Base-by-base conservation (phyloP, 2,329 filamentous ascomycete genomes). In the Alternaria infectoria region DNA sequence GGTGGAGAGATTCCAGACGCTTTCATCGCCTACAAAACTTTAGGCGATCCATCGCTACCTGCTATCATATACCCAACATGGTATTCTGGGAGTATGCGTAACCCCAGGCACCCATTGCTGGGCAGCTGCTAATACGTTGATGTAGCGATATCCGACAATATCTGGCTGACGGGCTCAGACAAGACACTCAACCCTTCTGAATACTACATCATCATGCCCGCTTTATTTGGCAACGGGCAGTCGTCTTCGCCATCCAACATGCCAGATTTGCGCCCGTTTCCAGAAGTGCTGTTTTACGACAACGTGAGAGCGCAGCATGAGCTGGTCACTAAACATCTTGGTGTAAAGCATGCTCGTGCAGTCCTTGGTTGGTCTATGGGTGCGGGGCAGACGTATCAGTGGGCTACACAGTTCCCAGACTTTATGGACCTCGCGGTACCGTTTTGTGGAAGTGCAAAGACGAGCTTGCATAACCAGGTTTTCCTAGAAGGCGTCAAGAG, bases 11-110 rank as follows among this genome's bases (percentile, higher is more conserved):
- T 94, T 17, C 83, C 86, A 2, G 77, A 87, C 68, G 91, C 92
- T 2, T 86, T 87, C 72, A 88, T 95, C 57, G 90, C 91, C 15
- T 95, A 92, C 83, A 93, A 91, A 78, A 92, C 91, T 0, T 90
- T 91, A 69, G 92, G 92, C 19, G 83, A 89, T 59, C 76, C 86
- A 0, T 84, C 81, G 0, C 83, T 81, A 6, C 91, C 91, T 8
- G 88, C 88, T 3, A 87, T 94, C 61, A 86, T 94, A 64, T 94
- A 94, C 73, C 92, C 91, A 3, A 89, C 89, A 3, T 94, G 91
- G 91, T 94, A 89, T 76, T 89, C 88, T 17, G 89, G 89, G 62
- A 68, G 85, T 87, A 57, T 49, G 60, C n/a, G 21, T 10, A 45
- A 21, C 12, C 10, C 26, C n/a, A 30, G 7, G 10, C 15, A 12